Evolutionary conservation across 176 grass and related monocot species (phyloP), one percentile per base, ranked within the genome.

Genomic region (Carex myosuroides): DNA sequence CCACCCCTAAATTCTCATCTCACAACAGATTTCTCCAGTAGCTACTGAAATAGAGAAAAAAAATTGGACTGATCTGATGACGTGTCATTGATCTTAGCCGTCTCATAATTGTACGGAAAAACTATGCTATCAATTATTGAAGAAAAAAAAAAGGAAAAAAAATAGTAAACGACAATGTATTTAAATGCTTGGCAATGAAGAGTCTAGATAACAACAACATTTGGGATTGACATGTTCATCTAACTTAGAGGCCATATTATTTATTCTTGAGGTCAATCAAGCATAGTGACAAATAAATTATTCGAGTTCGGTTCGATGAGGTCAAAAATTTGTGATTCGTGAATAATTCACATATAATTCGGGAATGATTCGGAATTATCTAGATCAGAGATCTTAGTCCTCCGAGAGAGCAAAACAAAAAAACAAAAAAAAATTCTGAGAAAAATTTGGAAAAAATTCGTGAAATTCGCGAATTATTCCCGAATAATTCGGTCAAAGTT

Each of bases 301-400:
- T 29, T 29, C 29, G 26, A 1, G 1, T 26, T 26, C 1, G 1
- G 0, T 26, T 26, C 0, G 1, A 1, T 0, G 1, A 2, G 1
- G 0, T 1, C 0, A 29, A 29, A 29, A 29, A 2, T 29, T 29
- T 29, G 29, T 29, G 29, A 29, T 29, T 29, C 0, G 29, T 1
- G 1, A 29, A 29, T 29, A 29, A 29, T 29, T 29, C 1, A 1
- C 2, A 1, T 29, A 29, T 29, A 29, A 29, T 29, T 29, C 1
- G 29, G 29, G 1, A 29, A 29, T 29, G 0, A 29, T 29, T 29
- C 29, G 1, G 29, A 29, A 29, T 29, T 2, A 29, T 29, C 0
- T 0, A 29, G 29, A 29, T 0, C 29, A 29, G 0, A 29, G 26
- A 2, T 29, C 1, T 29, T 1, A 29, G 29, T 29, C 29, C 29